Conservation (phyloP, 257 asterid genomes). For the Lavandula angustifolia region DNA sequence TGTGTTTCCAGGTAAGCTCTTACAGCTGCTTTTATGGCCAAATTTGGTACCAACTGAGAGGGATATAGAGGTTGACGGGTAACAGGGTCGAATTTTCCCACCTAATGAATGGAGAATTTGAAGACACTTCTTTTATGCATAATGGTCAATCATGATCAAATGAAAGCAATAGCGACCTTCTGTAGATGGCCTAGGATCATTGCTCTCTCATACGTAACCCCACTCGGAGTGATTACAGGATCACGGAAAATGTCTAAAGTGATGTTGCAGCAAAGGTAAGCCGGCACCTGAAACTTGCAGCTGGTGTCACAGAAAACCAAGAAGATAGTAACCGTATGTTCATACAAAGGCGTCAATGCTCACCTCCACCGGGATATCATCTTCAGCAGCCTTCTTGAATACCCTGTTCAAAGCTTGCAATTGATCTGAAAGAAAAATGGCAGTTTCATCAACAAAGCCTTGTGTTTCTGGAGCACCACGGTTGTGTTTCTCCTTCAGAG, state of each 20-base stretch:
- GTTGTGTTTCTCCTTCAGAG: slow-evolving; percentile 62
- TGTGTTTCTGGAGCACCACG: slow-evolving; percentile 41
- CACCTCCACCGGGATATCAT: slow-evolving; percentile 70
- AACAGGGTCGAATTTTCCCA: slow-evolving; percentile 80
- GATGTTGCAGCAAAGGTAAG: slow-evolving; percentile 80
- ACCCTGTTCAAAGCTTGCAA: slow-evolving; percentile 54
- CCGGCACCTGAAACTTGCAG: slow-evolving; percentile 66
- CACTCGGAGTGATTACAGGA: slow-evolving; percentile 92
- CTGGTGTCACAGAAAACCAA: slow-evolving; percentile 26
- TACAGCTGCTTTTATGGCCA: slow-evolving; percentile 93
- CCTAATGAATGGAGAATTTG: slow-evolving; percentile 43
- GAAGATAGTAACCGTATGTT: slow-evolving; percentile 17
- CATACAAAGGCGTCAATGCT: slow-evolving; percentile 21
- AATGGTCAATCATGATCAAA: not conserved
- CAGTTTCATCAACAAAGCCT: slow-evolving; percentile 60
- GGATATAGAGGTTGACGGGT: slow-evolving; percentile 64
- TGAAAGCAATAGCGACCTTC: slow-evolving; percentile 47
- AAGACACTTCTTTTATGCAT: slow-evolving; percentile 27
- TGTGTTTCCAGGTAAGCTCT: slow-evolving; percentile 61
- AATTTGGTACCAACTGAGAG: slow-evolving; percentile 74
- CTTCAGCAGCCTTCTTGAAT: slow-evolving; percentile 65
- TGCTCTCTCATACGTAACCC: slow-evolving; percentile 92
- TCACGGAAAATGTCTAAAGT: slow-evolving; percentile 83
- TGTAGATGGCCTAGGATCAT: slow-evolving; percentile 68
- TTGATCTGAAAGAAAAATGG: slow-evolving; percentile 37